phyloP scores from a whole-genome alignment of 495 filamentous ascomycete species.

The Staphylotrichum tortipilum region DNA sequence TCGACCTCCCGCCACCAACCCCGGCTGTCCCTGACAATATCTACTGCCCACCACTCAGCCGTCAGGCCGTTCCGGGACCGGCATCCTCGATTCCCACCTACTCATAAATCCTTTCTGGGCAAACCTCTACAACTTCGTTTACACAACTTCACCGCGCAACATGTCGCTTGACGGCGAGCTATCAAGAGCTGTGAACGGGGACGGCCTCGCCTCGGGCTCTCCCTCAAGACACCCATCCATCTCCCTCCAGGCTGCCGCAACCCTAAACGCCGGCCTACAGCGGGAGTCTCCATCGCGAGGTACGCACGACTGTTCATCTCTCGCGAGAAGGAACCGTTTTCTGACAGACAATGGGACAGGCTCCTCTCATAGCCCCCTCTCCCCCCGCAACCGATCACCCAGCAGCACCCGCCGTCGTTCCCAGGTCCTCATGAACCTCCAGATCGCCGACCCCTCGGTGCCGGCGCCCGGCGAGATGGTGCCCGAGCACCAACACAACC shows the following conservation, averaged over 20 bases:
- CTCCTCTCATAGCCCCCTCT: slow-evolving; percentile 46
- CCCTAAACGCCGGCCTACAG: slow-evolving; percentile 62
- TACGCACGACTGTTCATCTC: slow-evolving; percentile 13
- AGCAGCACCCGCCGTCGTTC: slow-evolving; percentile 56
- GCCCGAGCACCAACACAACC: slow-evolving; percentile 29
- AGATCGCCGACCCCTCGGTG: slow-evolving; percentile 57
- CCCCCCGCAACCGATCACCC: slow-evolving; percentile 46
- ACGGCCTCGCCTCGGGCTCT: slow-evolving; percentile 43
- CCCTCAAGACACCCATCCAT: slow-evolving; percentile 48
- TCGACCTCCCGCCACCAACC: background rate
- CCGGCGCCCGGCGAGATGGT: slow-evolving; percentile 58
- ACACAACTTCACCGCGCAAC: slow-evolving; percentile 20
- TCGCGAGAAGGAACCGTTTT: background rate
- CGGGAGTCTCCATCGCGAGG: slow-evolving; percentile 51
- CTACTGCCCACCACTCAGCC: background rate
- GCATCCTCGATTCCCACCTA: no score
- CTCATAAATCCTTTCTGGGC: no score
- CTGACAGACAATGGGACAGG: slow-evolving; percentile 29
- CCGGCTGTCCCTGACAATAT: background rate
- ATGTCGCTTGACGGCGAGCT: slow-evolving; percentile 40
- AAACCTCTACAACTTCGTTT: no score
- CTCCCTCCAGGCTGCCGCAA: slow-evolving; percentile 59
- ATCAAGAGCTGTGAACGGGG: slow-evolving; percentile 17
- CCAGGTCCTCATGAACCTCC: slow-evolving; percentile 62
- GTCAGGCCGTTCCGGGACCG: no score